These are phyloP conservation scores for Penicillium steckii DNA, from an alignment of 495 filamentous ascomycete species.

Conservation along the genomic window DNA sequence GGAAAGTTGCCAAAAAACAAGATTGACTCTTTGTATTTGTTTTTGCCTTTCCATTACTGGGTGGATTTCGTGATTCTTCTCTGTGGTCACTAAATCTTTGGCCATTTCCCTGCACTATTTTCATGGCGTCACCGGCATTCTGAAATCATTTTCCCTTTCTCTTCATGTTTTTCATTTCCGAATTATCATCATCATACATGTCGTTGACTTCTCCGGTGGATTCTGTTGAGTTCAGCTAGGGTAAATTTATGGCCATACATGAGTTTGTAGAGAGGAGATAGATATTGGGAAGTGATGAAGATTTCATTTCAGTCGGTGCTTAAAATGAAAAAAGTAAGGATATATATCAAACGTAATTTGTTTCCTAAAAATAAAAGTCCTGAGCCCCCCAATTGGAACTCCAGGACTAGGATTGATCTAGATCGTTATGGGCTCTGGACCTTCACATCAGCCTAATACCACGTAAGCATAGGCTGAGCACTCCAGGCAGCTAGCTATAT, in stretches of 20 bases:
- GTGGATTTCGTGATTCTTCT: slow-evolving; percentile 1
- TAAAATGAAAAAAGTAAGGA: not conserved
- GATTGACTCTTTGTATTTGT: not conserved
- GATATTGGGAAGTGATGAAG: not conserved
- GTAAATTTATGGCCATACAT: not conserved
- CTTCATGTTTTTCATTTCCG: not conserved
- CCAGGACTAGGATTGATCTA: no score
- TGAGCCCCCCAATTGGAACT: no score
- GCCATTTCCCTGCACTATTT: not conserved
- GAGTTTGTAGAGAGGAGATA: not conserved
- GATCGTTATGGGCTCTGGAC: not conserved
- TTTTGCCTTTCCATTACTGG: slow-evolving; percentile 1
- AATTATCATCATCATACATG: no score
- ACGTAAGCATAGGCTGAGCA: not conserved
- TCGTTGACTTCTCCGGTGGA: not conserved
- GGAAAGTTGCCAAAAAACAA: no score
- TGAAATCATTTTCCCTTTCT: not conserved
- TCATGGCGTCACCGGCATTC: slow-evolving; percentile 6
- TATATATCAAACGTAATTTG: not conserved
- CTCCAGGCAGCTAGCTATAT: not conserved
- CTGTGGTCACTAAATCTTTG: not conserved
- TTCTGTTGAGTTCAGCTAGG: not conserved
- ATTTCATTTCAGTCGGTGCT: not conserved
- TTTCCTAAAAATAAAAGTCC: not conserved
- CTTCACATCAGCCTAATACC: not conserved